Evolutionary conservation across 2,329 filamentous ascomycete species (phyloP).

Genomic region (Sphaerulina musiva): DNA sequence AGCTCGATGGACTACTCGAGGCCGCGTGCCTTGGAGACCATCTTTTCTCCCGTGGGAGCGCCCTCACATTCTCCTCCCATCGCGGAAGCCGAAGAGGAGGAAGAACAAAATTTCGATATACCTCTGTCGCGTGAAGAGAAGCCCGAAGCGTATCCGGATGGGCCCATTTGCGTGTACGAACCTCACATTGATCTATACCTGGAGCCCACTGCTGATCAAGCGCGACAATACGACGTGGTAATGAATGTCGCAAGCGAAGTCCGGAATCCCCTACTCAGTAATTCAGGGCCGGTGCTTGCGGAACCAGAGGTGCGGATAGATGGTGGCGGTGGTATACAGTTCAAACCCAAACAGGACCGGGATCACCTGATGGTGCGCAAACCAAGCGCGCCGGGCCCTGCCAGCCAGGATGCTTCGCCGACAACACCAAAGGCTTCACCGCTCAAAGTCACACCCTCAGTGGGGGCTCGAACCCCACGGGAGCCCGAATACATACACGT

Average conservation of each 20-base stretch:
- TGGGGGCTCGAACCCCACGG: slow-evolving; percentile 25
- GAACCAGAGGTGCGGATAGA: slow-evolving; percentile 32
- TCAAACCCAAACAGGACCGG: slow-evolving; percentile 26
- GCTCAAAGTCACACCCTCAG: slow-evolving; percentile 25
- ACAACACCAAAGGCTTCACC: slow-evolving; percentile 52
- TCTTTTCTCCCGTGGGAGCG: slow-evolving; percentile 26
- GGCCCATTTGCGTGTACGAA: slow-evolving; percentile 74
- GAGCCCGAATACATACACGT: slow-evolving; percentile 80
- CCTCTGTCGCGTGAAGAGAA: slow-evolving; percentile 60
- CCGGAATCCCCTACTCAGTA: slow-evolving; percentile 59
- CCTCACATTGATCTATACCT: slow-evolving; percentile 72
- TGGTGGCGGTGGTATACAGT: slow-evolving; percentile 32
- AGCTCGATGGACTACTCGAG: slow-evolving; percentile 9
- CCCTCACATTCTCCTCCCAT: slow-evolving; percentile 12
- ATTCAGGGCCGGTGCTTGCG: slow-evolving; percentile 11
- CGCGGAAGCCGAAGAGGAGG: slow-evolving; percentile 38
- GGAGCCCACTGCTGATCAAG: slow-evolving; percentile 72
- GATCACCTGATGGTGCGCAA: slow-evolving; percentile 12
- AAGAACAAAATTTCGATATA: slow-evolving; percentile 48
- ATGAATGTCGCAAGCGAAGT: slow-evolving; percentile 82
- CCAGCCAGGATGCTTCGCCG: slow-evolving; percentile 34
- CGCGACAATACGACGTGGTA: slow-evolving; percentile 70
- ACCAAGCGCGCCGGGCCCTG: not conserved
- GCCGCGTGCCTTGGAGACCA: slow-evolving; percentile 26
- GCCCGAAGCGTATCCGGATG: slow-evolving; percentile 73